Percentiles rank a stretch among this genome's conserved stretches.
These are phyloP conservation scores for slime mould (Dictyostelium discoideum) DNA, from an alignment of 78 protist genomes.

Conservation along the genomic window dicty_2.7 NC_007089.4:6236501-6237000, in stretches of 20 bases:
- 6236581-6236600: neutral
- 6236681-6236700: neutral
- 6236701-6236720: neutral
- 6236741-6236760: neutral
- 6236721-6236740: neutral
- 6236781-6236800: neutral
- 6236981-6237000: neutral
- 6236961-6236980: neutral
- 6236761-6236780: neutral
- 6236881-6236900: neutral
- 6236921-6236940: conserved; percentile 15
- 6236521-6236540: conserved; percentile 6
- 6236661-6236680: neutral
- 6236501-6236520: conserved; percentile 61
- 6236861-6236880: neutral
- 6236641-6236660: conserved; percentile 76
- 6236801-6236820: neutral
- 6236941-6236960: conserved; percentile 28
- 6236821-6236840: conserved; percentile 19
- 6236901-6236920: neutral
- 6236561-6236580: conserved; percentile 79
- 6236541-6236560: conserved; percentile 16
- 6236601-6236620: conserved; percentile 65
- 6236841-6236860: neutral
- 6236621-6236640: conserved; percentile 26